Percentiles rank a stretch among this genome's conserved stretches.
Conservation (phyloP, 2,329 filamentous ascomycete species). For the Periconia macrospinosa region DNA sequence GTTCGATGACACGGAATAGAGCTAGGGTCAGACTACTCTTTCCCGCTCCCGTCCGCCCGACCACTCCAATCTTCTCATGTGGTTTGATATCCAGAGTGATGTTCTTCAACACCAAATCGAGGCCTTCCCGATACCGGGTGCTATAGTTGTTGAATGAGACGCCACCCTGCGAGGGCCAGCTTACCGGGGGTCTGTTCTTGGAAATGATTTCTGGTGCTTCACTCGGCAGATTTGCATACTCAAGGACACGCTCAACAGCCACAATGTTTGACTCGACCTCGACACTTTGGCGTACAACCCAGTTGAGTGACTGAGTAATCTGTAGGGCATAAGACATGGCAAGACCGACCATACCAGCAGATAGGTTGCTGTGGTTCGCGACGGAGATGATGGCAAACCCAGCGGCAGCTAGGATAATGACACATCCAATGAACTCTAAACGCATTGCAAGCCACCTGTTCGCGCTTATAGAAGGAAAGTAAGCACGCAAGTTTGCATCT, state of each 20-base stretch:
- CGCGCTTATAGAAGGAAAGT: slow-evolving; percentile 93
- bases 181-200: slow-evolving; percentile 80
- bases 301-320: slow-evolving; percentile 96
- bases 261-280: slow-evolving; percentile 99
- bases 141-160: slow-evolving; percentile 93
- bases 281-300: slow-evolving; percentile 97
- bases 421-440: slow-evolving; percentile 89
- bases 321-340: slow-evolving; percentile 97
- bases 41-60: slow-evolving; percentile 92
- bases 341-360: slow-evolving; percentile 80
- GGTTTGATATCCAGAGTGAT: slow-evolving; percentile 91
- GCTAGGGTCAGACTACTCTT: slow-evolving; percentile 93
- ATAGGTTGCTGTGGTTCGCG: slow-evolving; percentile 64
- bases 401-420: slow-evolving; percentile 89
- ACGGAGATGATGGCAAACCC: slow-evolving; percentile 82
- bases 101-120: slow-evolving; percentile 92
- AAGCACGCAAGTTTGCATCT: slow-evolving; percentile 90
- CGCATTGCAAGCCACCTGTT: slow-evolving; percentile 89
- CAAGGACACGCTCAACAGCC: slow-evolving; percentile 93
- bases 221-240: slow-evolving; percentile 87
- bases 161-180: slow-evolving; percentile 88
- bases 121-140: slow-evolving; percentile 83
- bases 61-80: slow-evolving; percentile 96
- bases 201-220: slow-evolving; percentile 94
- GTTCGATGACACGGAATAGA: slow-evolving; percentile 94